Evolutionary conservation across 2,329 filamentous ascomycete genomes (phyloP), one percentile per base, ranked within the genome.

Genomic region (Davidsoniella australis): DNA sequence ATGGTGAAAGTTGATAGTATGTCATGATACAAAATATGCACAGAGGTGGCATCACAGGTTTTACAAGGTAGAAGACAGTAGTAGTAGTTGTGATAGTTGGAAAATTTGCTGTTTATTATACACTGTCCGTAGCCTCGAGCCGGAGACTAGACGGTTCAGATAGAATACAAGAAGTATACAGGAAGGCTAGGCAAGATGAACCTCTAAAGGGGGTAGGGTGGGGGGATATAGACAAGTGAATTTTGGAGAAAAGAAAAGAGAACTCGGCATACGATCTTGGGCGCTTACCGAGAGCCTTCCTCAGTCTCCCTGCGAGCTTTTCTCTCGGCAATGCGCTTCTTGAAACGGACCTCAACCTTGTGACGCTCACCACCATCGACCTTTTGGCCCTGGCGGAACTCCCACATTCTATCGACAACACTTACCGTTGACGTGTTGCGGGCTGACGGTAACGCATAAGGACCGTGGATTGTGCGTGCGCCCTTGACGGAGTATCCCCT

Each of bases 361-460:
- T 91, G 77, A 63, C 91, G 80, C 72, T 98, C 91, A 71, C 91
- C 91, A 60, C 91, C 91, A 65, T 96, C 88, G 56, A 98, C 80
- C 79, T 96, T 96, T 60, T 78, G 78, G 24, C 91, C 89, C 58
- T 80, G 75, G 62, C 75, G 80, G 59, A 87, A 72, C 69, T 96
- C 89, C 91, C 89, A 96, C 70, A 96, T 82, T 8, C 89, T 87
- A 63, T 95, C 88, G 50, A 80, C 77, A 18, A 85, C 73, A 55
- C 72, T 70, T 56, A 96, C 71, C 47, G 72, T 69, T 9, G 80
- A 84, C 7, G 76, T 78, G 39, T 68, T 66, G 1, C 76, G 73
- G 1, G 75, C 75, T 24, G 88, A 61, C 4, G 78, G 76, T 60
- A 80, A 69, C 5, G 87, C 75, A 58, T 79, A 82, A 2, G 84